Conservation (phyloP, 306 rosid species). For the Echinosophora koreensis region DNA sequence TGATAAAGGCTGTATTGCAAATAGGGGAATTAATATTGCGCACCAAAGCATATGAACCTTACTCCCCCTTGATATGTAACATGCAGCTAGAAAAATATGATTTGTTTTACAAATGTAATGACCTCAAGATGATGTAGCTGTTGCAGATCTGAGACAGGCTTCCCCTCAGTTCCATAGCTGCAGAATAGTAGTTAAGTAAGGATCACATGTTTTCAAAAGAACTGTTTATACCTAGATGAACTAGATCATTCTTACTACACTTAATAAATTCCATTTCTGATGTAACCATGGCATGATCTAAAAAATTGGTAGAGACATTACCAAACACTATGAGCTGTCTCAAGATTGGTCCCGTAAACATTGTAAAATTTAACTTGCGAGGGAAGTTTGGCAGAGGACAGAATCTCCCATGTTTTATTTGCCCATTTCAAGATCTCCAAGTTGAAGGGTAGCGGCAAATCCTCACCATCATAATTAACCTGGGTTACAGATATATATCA, state of each 20-base stretch:
- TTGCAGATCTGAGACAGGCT: conserved; percentile 76
- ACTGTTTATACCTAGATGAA: conserved; percentile 20
- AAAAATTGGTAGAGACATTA: conserved; percentile 51
- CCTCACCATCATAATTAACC: conserved; percentile 70
- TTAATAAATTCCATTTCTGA: conserved; percentile 27
- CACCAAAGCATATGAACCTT: conserved; percentile 33
- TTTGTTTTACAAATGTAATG: conserved; percentile 29
- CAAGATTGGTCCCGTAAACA: conserved; percentile 77
- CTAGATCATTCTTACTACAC: conserved; percentile 30
- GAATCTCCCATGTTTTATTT: conserved; percentile 72
- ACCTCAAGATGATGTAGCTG: conserved; percentile 74
- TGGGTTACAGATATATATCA: conserved; percentile 49
- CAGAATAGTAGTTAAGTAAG: conserved; percentile 49
- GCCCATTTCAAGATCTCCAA: conserved; percentile 86
- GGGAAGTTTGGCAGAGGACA: conserved; percentile 88
- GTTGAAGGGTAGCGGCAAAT: conserved; percentile 79
- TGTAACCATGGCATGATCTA: conserved; percentile 14
- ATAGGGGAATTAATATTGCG: conserved; percentile 25
- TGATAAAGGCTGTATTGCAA: not conserved
- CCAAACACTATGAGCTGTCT: conserved; percentile 92
- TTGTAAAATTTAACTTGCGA: conserved; percentile 86
- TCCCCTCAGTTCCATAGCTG: conserved; percentile 85
- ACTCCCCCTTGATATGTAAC: conserved; percentile 18
- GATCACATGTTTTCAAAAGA: conserved; percentile 38
- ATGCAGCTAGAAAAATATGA: conserved; percentile 15